Evolutionary conservation across 192 early-diverging fungal genomes (phyloP), one percentile per base, ranked within the genome.

Genomic region (Podila verticillata): DNA sequence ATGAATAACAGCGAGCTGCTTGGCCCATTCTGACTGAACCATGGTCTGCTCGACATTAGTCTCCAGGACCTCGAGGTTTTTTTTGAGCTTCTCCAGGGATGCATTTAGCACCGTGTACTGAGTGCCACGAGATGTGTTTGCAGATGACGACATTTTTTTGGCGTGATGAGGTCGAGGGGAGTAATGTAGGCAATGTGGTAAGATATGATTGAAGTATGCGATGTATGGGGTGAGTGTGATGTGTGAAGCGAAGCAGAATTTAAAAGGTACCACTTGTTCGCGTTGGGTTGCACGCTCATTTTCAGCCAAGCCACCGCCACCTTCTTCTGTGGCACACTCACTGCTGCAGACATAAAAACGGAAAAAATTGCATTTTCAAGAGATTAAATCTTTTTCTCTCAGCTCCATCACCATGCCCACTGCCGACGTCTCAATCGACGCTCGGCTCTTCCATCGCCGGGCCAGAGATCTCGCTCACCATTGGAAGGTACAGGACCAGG

Each of bases 101-200:
- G 75, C 75, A 49, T 79, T 79, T 32, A 79, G 48, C 31, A 79
- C 69, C n/a, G 75, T 79, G 57, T 79, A 79, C 7, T 72, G 75
- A 5, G 75, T 79, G n/a, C 68, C 58, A 4, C 75, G 68, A 22
- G 75, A 72, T 47, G 69, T 36, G 20, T 34, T 32, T 30, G 73
- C 22, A 12, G 63, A 24, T 31, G 74, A 66, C 7, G 72, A 26
- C 28, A 47, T 31, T 35, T 39, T 39, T 12, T 39, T 39, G 8
- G 32, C 8, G 36, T 8, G 4, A 39, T 39, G 36, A 39, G 36
- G 13, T 44, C 1, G 39, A 44, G 39, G 15, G 17, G 7, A 7
- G 39, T 44, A 44, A 1, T 44, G 7, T 44, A 44, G 12, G 3
- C 39, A 3, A 44, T 15, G 39, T 17, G n/a, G 13, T 44, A 2